These are phyloP conservation scores for Lactarius hatsudake DNA, from an alignment of 768 basidiomycete species.

Conservation along the genomic window DNA sequence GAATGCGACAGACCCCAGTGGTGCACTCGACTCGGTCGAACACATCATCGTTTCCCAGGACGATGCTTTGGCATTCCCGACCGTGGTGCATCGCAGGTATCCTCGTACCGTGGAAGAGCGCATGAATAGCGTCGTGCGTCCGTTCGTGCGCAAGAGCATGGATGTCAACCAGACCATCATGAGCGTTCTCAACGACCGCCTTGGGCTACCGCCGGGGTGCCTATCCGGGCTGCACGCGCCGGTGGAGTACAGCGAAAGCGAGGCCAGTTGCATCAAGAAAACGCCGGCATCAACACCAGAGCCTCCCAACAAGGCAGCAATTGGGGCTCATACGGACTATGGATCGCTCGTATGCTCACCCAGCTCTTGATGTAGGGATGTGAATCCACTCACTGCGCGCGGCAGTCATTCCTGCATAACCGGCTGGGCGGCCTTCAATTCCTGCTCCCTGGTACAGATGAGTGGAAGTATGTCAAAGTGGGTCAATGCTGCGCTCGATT, in stretches of 20 bases:
- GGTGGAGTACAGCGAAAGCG: slow-evolving; percentile 35
- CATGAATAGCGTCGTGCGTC: slow-evolving; percentile 32
- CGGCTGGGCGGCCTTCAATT: slow-evolving; percentile 12
- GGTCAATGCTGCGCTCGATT: background rate
- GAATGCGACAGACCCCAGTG: slow-evolving; percentile 30
- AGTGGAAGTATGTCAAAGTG: slow-evolving; percentile 14
- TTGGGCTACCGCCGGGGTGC: slow-evolving; percentile 36
- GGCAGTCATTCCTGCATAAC: slow-evolving; percentile 7
- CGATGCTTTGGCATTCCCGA: slow-evolving; percentile 38
- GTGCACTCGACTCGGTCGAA: slow-evolving; percentile 29
- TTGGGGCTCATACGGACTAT: slow-evolving; percentile 41
- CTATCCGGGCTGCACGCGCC: slow-evolving; percentile 32
- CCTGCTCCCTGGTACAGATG: background rate
- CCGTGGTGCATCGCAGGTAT: slow-evolving; percentile 34
- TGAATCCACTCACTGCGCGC: background rate
- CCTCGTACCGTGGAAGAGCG: slow-evolving; percentile 33
- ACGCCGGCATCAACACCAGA: slow-evolving; percentile 28
- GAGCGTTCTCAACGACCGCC: slow-evolving; percentile 32
- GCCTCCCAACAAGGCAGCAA: slow-evolving; percentile 32
- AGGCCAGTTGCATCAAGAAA: slow-evolving; percentile 36
- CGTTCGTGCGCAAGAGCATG: slow-evolving; percentile 34
- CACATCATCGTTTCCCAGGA: slow-evolving; percentile 28
- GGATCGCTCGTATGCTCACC: slow-evolving; percentile 30
- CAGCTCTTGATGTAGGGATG: too few species aligned
- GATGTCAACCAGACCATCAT: slow-evolving; percentile 34